Evolutionary conservation across 208 protist species (phyloP).

Genomic region (Wallacemonas sp.): DNA sequence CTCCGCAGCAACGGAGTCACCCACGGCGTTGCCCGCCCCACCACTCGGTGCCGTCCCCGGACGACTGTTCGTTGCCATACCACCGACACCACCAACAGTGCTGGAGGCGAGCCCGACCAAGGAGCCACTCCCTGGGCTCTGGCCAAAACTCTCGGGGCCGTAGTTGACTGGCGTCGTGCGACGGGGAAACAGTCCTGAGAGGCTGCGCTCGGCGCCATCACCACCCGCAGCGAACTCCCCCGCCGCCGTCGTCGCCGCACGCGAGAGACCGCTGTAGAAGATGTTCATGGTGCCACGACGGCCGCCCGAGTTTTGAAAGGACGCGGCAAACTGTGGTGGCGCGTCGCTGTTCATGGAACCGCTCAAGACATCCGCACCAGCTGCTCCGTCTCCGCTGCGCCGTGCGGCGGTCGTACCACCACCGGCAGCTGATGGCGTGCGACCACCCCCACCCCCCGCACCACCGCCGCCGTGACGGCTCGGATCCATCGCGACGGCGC

Average conservation of each 20-base stretch:
- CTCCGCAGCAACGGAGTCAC: conserved; percentile 6
- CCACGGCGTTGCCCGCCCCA: conserved; percentile 4
- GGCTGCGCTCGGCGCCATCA: not conserved
- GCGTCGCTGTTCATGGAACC: not conserved
- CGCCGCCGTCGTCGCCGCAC: not conserved
- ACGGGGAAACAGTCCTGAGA: not conserved
- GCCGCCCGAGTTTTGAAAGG: not conserved
- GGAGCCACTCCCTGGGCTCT: too few species aligned
- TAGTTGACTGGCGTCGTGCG: not conserved
- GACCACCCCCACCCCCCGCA: not conserved
- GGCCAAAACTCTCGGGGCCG: not conserved
- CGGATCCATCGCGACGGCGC: conserved; percentile 19
- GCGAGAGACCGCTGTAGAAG: conserved; percentile 1
- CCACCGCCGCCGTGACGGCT: not conserved
- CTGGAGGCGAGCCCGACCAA: too few species aligned
- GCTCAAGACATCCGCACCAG: not conserved
- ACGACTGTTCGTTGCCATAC: too few species aligned
- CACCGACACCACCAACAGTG: too few species aligned
- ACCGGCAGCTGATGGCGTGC: not conserved
- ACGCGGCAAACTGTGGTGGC: not conserved
- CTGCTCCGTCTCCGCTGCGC: not conserved
- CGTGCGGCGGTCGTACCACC: not conserved
- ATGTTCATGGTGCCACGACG: not conserved
- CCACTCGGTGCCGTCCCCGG: not conserved
- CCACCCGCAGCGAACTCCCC: not conserved